A percentile compares a stretch with the other conserved stretches of the same genome.
phyloP scores from a whole-genome alignment of 306 rosid species.

The Castanea sativa region DNA sequence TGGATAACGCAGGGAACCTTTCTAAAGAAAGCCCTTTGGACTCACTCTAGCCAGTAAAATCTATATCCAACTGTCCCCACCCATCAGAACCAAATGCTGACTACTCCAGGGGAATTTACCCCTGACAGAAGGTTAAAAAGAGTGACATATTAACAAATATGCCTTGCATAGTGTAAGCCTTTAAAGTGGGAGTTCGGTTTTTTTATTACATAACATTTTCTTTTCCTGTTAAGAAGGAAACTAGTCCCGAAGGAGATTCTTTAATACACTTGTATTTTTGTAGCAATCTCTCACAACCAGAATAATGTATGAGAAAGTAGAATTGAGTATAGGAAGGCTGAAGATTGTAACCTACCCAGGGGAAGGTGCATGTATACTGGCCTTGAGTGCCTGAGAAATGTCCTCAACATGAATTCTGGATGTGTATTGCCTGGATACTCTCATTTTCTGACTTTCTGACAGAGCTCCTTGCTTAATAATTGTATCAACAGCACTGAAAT shows the following conservation, averaged over 20 bases:
- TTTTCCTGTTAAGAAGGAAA: not conserved
- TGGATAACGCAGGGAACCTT: too few species aligned
- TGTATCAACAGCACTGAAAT: slow-evolving; percentile 71
- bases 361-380: slow-evolving; percentile 43
- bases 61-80: too few species aligned
- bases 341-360: slow-evolving; percentile 35
- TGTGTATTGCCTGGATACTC: slow-evolving; percentile 55
- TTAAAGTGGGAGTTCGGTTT: not conserved
- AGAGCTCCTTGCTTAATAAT: slow-evolving; percentile 55
- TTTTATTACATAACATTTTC: not conserved
- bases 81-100: too few species aligned
- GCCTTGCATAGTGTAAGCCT: not conserved
- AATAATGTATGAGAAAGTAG: not conserved
- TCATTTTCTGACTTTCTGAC: slow-evolving; percentile 61
- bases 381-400: slow-evolving; percentile 74
- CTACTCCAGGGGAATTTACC: too few species aligned
- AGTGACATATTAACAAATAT: not conserved
- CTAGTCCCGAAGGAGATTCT: not conserved
- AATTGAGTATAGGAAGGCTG: not conserved
- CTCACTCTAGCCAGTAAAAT: too few species aligned
- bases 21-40: too few species aligned
- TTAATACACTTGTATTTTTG: not conserved
- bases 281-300: not conserved
- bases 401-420: slow-evolving; percentile 85
- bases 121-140: not conserved